Conservation (phyloP, 257 asterid genomes). For the Solanum dulcamara region DNA sequence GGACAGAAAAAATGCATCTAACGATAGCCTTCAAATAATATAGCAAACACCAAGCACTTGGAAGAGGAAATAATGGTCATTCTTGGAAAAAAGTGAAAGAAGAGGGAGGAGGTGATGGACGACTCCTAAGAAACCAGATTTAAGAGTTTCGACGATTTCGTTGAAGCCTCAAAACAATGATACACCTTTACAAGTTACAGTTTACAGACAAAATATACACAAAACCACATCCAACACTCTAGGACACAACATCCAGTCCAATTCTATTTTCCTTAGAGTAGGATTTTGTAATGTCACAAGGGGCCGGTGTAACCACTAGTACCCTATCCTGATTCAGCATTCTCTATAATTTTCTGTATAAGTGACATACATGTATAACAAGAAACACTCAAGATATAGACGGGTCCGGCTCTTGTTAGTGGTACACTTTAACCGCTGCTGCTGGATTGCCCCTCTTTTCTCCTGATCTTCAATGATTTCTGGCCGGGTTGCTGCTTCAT, state of each 20-base stretch:
- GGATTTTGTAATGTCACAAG: neutral
- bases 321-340: neutral
- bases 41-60: neutral
- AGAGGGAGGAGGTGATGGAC: neutral
- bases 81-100: too few species aligned
- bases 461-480: slow-evolving; percentile 16
- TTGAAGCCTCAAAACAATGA: neutral
- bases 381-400: neutral
- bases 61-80: neutral
- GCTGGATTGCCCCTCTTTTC: slow-evolving; percentile 3
- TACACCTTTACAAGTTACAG: neutral
- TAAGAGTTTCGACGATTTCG: neutral
- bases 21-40: neutral
- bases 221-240: neutral
- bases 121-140: neutral
- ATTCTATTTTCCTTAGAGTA: neutral
- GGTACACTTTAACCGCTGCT: neutral
- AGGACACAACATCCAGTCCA: neutral
- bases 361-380: neutral
- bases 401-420: neutral
- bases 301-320: too few species aligned
- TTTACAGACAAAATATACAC: neutral
- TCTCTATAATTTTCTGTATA: neutral
- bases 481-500: slow-evolving; percentile 16
- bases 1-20: neutral